These are phyloP conservation scores for Heterobasidion irregulare DNA, from an alignment of 1,284 basidiomycete species.

Conservation along the genomic window DNA sequence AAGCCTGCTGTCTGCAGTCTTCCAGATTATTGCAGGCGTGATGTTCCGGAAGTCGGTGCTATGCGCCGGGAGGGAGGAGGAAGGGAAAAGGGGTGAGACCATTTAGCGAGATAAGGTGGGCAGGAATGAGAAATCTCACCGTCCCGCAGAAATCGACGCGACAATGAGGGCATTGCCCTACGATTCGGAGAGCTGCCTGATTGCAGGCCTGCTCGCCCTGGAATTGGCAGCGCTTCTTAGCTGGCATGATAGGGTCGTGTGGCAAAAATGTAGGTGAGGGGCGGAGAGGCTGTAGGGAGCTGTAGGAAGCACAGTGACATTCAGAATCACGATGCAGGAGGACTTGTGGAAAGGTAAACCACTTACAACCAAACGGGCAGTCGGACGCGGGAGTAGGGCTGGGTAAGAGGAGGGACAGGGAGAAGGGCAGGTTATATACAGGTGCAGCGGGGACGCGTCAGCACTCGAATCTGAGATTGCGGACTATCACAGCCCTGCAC, in stretches of 20 bases:
- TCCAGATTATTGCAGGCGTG: conserved; percentile 74
- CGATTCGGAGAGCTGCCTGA: conserved; percentile 70
- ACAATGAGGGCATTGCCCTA: conserved; percentile 78
- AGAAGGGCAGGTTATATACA: conserved; percentile 19
- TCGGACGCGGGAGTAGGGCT: neutral
- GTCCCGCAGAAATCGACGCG: conserved; percentile 65
- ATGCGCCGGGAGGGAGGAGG: neutral
- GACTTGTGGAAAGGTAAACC: neutral
- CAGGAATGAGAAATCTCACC: conserved; percentile 37
- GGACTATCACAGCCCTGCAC: conserved; percentile 9
- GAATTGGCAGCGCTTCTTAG: conserved; percentile 81
- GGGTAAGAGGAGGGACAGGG: conserved; percentile 6
- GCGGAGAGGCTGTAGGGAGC: conserved; percentile 9
- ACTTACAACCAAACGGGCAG: neutral
- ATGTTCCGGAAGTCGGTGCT: conserved; percentile 82
- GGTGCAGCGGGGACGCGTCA: conserved; percentile 25
- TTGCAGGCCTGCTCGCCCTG: conserved; percentile 62
- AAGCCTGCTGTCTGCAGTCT: conserved; percentile 77
- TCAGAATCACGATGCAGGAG: conserved; percentile 2
- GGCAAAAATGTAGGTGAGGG: conserved; percentile 8
- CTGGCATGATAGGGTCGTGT: conserved; percentile 41
- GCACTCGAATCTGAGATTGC: conserved; percentile 26
- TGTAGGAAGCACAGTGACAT: conserved; percentile 5
- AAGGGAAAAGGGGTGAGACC: conserved; percentile 1
- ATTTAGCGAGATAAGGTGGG: neutral